Evolutionary conservation across 1,284 basidiomycete species (phyloP).

Genomic region (Heterobasidion parviporum): DNA sequence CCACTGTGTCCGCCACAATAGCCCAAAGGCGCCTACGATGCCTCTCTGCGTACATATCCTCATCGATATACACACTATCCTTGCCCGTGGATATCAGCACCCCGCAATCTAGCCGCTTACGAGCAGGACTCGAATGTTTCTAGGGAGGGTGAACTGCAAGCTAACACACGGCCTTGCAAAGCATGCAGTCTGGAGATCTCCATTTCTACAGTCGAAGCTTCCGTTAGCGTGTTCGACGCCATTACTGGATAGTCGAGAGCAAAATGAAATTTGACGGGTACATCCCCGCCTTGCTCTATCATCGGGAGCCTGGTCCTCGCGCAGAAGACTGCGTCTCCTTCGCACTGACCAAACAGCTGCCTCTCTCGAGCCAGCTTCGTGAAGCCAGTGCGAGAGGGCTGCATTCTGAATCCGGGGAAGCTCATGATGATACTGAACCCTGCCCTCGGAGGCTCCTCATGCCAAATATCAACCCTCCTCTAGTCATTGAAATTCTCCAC

Average conservation of each 20-base stretch:
- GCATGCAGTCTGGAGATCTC: too few species aligned
- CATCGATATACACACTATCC: neutral
- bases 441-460: neutral
- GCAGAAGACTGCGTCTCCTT: neutral
- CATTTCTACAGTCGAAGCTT: too few species aligned
- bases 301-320: neutral
- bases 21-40: neutral
- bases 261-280: too few species aligned
- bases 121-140: too few species aligned
- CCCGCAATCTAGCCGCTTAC: neutral
- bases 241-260: too few species aligned
- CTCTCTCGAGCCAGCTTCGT: neutral
- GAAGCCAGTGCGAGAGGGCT: neutral
- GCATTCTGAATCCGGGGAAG: neutral
- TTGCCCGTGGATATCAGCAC: neutral
- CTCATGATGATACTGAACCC: neutral
- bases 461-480: neutral
- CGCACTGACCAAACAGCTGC: neutral
- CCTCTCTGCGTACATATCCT: neutral
- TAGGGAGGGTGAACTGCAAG: too few species aligned
- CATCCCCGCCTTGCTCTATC: too few species aligned
- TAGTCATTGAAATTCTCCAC: neutral
- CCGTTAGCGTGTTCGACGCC: too few species aligned
- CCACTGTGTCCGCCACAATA: neutral
- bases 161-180: too few species aligned